Base-by-base conservation (phyloP, 345 rosid genomes). In the Gossypium herbaceum region DNA sequence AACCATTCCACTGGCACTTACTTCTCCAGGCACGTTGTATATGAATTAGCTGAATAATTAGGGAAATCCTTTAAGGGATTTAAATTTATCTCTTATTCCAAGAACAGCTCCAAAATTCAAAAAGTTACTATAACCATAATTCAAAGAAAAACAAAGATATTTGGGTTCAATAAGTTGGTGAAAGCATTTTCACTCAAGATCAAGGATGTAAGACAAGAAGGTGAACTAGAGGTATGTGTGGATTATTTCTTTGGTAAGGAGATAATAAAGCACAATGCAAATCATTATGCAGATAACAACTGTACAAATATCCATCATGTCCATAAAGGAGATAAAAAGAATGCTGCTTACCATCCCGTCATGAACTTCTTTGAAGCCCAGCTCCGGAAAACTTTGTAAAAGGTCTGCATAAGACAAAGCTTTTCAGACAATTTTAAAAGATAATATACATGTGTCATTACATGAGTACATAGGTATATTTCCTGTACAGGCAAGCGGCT, bases 311-410 rank as follows among this genome's bases (percentile, higher is more conserved):
- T 57, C 54, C n/a, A 71, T 20, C 55, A 57, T 15, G 45, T 25
- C 57, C 15, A 52, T 16, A 9, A 74, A 80, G 63, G 62, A 75
- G 75, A 77, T 19, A 22, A 43, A 5, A 78, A 43, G 74, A 66
- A 69, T 54, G 73, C 8, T 34, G 6, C 84, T 0, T 80, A 93
- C 99, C 98, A 93, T 89, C 99, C 98, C 55, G 97, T 93, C 97
- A 95, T 91, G 86, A 95, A 95, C 85, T 95, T 95, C 75, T 95
- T 95, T 4, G 98, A 93, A 57, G 98, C 97, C 99, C 99, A 95
- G 91, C 99, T 93, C 84, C 92, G 81, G 75, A 92, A 75, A 70
- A 95, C 88, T 81, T 89, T 93, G 92, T 84, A 90, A 82, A 90
- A 90, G 0, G 97, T 91, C 98, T 93, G 78, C 83, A 87, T 45